Conservation (phyloP, 208 protist species). For the Leishmania lainsoni region DNA sequence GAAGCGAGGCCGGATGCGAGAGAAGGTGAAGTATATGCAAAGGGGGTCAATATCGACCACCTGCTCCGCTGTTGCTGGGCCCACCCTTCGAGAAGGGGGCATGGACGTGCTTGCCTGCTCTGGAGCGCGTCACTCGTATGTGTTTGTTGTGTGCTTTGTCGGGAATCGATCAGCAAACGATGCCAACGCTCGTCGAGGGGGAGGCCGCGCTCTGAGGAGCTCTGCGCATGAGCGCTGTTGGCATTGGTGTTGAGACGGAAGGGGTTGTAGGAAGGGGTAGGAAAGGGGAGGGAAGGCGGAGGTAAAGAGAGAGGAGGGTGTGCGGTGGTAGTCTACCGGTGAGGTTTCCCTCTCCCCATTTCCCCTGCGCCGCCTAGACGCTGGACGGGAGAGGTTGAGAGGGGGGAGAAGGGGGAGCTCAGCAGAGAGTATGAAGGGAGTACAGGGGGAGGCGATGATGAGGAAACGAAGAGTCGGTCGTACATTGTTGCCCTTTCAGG, state of each 20-base stretch:
- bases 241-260: neutral
- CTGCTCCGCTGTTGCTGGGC: conserved; percentile 16
- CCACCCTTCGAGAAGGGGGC: conserved; percentile 1
- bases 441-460: neutral
- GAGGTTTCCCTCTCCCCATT: neutral
- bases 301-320: neutral
- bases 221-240: neutral
- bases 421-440: neutral
- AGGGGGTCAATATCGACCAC: conserved; percentile 56
- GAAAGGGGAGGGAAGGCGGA: neutral
- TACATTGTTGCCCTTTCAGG: neutral
- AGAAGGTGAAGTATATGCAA: conserved; percentile 88
- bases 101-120: neutral
- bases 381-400: neutral
- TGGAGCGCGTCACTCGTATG: neutral
- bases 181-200: neutral
- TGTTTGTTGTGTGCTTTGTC: neutral
- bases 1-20: conserved; percentile 76
- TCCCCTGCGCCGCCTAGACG: neutral
- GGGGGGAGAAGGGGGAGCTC: neutral
- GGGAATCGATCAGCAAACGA: neutral
- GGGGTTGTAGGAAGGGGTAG: neutral
- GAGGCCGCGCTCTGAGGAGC: neutral
- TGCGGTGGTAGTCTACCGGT: neutral
- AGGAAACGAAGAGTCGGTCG: neutral